Evolutionary conservation across 2,329 filamentous ascomycete species (phyloP), one percentile per base, ranked within the genome.

Genomic region (Colletotrichum orchidophilum): DNA sequence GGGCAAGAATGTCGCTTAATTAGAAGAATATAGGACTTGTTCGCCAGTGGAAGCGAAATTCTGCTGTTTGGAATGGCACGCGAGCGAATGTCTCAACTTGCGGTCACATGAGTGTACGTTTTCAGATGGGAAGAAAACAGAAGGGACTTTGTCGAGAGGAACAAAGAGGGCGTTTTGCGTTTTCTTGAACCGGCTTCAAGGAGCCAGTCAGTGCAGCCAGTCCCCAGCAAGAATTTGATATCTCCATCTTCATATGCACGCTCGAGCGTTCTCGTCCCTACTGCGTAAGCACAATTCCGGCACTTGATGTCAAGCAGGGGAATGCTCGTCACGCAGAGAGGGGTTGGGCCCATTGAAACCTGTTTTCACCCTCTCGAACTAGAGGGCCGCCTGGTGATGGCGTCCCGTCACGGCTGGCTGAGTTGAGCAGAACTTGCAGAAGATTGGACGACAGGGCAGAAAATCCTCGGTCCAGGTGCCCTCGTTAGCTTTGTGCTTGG

Each of bases 401-500:
- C 54, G 15, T 55, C 27, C 35, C 24, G 21, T 46, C 24, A 49
- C 35, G 18, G 24, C 15, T 62, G 68, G 57, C 42, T 27, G 39
- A 29, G 39, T 24, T 61, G 21, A 42, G 39, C 39, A n/a, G n/a
- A n/a, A n/a, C n/a, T n/a, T n/a, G 26, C 33, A 39, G 42, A 24
- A 52, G 57, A 63, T 54, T 64, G 53, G 68, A 71, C 59, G 64
- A 50, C 68, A 63, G 33, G 42, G 33, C 31, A 59, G n/a, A 39
- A 61, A n/a, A 29, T 39, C 52, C 27, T 24, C 42, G n/a, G 46
- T 42, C 55, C 13, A 35, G 12, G 42, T 26, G 15, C 63, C 31
- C 11, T 27, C 15, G n/a, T n/a, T 39, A 61, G 50, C 35, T 71
- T 33, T 58, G 68, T 62, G 68, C 68, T 71, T 52, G 63, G 58